Percentiles rank a stretch among this genome's conserved stretches.
These are phyloP conservation scores for Mesembryanthemum crystallinum DNA, from an alignment of 148 eudicot species.

Conservation along the genomic window DNA sequence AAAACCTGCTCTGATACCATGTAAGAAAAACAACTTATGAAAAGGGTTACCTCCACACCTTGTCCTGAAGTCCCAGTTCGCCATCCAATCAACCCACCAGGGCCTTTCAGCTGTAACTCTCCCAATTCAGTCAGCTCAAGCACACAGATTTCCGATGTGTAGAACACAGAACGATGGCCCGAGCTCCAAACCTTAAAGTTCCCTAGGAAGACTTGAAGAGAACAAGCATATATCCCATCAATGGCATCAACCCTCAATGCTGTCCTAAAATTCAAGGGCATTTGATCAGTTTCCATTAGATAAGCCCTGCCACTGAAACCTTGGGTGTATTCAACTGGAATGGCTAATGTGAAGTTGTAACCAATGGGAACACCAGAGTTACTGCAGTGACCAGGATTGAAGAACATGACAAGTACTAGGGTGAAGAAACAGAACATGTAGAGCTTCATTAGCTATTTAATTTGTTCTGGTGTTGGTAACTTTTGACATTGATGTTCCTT, in stretches of 20 bases:
- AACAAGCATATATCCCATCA: slow-evolving; percentile 57
- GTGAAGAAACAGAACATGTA: slow-evolving; percentile 32
- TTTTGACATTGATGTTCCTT: slow-evolving; percentile 17
- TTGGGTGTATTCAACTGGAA: slow-evolving; percentile 50
- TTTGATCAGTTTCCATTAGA: slow-evolving; percentile 58
- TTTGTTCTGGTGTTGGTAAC: neutral
- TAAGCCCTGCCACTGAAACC: slow-evolving; percentile 77
- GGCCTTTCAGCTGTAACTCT: slow-evolving; percentile 61
- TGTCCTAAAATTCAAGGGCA: slow-evolving; percentile 45
- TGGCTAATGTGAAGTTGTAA: slow-evolving; percentile 55
- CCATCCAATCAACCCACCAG: slow-evolving; percentile 63
- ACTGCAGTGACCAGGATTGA: slow-evolving; percentile 28
- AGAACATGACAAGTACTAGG: slow-evolving; percentile 22
- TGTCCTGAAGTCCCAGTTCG: slow-evolving; percentile 76
- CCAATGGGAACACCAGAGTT: slow-evolving; percentile 50
- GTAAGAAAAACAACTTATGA: neutral
- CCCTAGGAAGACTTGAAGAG: slow-evolving; percentile 74
- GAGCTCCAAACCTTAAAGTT: slow-evolving; percentile 84
- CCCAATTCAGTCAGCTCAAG: slow-evolving; percentile 68
- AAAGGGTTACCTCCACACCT: slow-evolving; percentile 73
- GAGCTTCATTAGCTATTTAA: slow-evolving; percentile 45
- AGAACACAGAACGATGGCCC: slow-evolving; percentile 59
- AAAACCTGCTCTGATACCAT: neutral
- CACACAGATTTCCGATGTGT: slow-evolving; percentile 52
- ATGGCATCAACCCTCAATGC: slow-evolving; percentile 62